Percentiles rank a stretch among this genome's conserved stretches.
Conservation (phyloP, 2,329 filamentous ascomycete genomes). For the Paecilomyces dactylethromorphus region DNA sequence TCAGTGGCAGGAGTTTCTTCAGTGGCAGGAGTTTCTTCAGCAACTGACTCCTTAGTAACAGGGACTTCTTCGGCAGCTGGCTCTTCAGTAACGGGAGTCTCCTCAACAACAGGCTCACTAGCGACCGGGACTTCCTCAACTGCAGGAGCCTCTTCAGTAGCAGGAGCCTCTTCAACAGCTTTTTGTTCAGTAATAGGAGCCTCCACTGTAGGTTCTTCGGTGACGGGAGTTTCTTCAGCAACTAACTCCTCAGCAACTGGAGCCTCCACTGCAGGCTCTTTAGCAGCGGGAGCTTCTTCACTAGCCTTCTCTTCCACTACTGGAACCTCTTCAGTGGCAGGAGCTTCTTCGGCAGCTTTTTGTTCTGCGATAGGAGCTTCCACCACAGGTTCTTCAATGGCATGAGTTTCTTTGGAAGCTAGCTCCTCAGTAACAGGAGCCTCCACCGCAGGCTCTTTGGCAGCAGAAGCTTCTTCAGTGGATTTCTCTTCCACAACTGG, state of each 20-base stretch:
- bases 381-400: no score
- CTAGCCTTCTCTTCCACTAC: neutral
- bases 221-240: neutral
- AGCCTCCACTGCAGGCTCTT: slow-evolving; percentile 1
- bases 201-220: neutral
- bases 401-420: neutral
- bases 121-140: slow-evolving; percentile 2
- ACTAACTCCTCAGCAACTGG: no score
- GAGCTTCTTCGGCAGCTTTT: no score
- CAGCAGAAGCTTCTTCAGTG: neutral
- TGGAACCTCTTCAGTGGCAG: slow-evolving; percentile 1
- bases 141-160: neutral
- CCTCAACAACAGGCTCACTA: neutral
- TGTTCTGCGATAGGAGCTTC: no score
- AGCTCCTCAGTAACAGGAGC: neutral
- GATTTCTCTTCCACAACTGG: neutral
- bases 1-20: neutral
- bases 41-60: neutral
- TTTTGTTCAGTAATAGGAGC: no score
- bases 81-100: neutral
- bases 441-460: neutral
- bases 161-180: neutral
- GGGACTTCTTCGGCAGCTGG: neutral
- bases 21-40: neutral
- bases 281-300: neutral